Evolutionary conservation across 2,329 filamentous ascomycete genomes (phyloP).

Genomic region (Aspergillus sp.): DNA sequence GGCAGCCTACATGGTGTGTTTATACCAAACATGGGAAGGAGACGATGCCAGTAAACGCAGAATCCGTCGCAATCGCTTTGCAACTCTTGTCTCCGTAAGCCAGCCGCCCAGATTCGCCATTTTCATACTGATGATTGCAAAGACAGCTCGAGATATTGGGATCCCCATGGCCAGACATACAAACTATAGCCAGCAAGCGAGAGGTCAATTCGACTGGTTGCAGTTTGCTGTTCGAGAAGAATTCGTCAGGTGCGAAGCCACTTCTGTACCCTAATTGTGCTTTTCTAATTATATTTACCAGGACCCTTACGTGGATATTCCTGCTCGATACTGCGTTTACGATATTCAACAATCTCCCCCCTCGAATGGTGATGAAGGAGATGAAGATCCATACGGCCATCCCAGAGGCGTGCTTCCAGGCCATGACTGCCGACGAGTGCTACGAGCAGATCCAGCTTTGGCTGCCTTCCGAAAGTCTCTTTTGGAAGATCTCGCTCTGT

Average conservation of each 20-base stretch:
- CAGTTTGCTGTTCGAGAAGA: conserved; percentile 37
- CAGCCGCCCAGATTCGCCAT: neutral
- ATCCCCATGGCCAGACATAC: conserved; percentile 28
- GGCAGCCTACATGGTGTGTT: conserved; percentile 39
- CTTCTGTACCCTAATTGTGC: neutral
- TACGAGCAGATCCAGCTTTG: conserved; percentile 17
- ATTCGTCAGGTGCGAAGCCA: conserved; percentile 29
- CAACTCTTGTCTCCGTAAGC: conserved; percentile 37
- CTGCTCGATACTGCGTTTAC: conserved; percentile 42
- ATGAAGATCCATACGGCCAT: conserved; percentile 39
- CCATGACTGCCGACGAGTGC: conserved; percentile 32
- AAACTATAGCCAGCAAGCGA: conserved; percentile 22
- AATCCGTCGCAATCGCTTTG: conserved; percentile 38
- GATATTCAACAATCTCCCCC: conserved; percentile 44
- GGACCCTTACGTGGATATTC: conserved; percentile 30
- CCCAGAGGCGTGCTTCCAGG: conserved; percentile 42
- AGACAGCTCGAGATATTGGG: conserved; percentile 34
- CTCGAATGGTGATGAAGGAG: conserved; percentile 42
- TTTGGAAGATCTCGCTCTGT: conserved; percentile 22
- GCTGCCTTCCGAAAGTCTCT: conserved; percentile 16
- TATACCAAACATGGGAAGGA: conserved; percentile 44
- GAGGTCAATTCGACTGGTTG: conserved; percentile 34
- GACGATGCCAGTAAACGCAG: conserved; percentile 33
- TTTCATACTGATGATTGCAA: neutral
- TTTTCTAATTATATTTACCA: too few relatives aligned